These are phyloP conservation scores for Xerocomus amazonicus DNA, from an alignment of 1,284 basidiomycete genomes.

Conservation along the genomic window DNA sequence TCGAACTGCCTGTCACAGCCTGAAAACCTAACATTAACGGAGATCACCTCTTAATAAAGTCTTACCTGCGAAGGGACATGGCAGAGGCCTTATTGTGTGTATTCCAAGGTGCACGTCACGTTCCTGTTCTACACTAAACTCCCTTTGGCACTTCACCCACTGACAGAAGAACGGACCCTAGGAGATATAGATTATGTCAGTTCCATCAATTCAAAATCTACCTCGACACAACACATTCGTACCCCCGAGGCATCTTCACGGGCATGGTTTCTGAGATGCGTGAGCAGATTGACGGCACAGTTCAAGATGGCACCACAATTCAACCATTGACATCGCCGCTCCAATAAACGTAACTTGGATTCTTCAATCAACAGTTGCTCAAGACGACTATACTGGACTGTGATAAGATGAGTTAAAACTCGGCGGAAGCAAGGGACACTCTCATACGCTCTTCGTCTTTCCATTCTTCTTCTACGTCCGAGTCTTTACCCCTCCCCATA, in stretches of 20 bases:
- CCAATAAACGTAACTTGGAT: slow-evolving; percentile 46
- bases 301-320: slow-evolving; percentile 55
- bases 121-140: slow-evolving; percentile 17
- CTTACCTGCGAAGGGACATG: slow-evolving; percentile 32
- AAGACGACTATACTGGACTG: slow-evolving; percentile 38
- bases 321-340: slow-evolving; percentile 55
- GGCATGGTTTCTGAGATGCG: slow-evolving; percentile 51
- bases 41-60: background rate
- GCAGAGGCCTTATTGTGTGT: slow-evolving; percentile 27
- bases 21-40: slow-evolving; percentile 11
- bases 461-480: slow-evolving; percentile 12
- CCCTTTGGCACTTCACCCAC: slow-evolving; percentile 23
- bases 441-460: slow-evolving; percentile 33
- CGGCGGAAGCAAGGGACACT: slow-evolving; percentile 21
- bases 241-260: slow-evolving; percentile 33
- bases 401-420: slow-evolving; percentile 31
- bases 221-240: slow-evolving; percentile 11
- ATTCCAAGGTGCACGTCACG: slow-evolving; percentile 22
- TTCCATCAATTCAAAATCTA: background rate
- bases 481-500: slow-evolving; percentile 9
- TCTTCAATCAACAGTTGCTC: slow-evolving; percentile 42
- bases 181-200: background rate
- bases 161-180: slow-evolving; percentile 26
- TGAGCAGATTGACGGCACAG: slow-evolving; percentile 44
- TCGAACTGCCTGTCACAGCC: slow-evolving; percentile 27